Percentiles rank a stretch among this genome's conserved stretches.
Conservation (phyloP, 768 basidiomycete species). For the Podaxis sp. region DNA sequence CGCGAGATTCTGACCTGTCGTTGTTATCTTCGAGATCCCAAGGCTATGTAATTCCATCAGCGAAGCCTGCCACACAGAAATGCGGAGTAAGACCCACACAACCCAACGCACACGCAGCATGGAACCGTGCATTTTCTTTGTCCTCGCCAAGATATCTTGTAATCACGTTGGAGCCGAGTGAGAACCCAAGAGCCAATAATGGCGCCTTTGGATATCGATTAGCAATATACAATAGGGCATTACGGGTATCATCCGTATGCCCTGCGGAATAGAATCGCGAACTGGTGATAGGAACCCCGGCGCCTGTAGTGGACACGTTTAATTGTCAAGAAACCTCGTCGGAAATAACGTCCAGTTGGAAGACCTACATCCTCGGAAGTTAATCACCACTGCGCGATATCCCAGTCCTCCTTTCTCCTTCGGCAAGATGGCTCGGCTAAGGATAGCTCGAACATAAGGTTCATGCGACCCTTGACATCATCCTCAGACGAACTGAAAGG, state of each 20-base stretch:
- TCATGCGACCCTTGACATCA: conserved; percentile 75
- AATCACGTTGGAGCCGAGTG: conserved; percentile 89
- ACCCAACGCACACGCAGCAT: conserved; percentile 66
- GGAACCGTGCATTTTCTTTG: conserved; percentile 58
- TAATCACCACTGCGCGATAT: conserved; percentile 87
- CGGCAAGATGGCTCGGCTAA: conserved; percentile 70
- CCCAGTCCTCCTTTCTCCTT: conserved; percentile 83
- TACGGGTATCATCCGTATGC: conserved; percentile 86
- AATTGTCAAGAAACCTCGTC: conserved; percentile 13
- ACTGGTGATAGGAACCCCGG: conserved; percentile 80
- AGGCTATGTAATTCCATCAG: conserved; percentile 35
- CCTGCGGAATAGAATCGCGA: conserved; percentile 86
- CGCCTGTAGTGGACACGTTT: conserved; percentile 50
- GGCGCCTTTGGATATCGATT: conserved; percentile 75
- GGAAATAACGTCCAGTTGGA: conserved; percentile 2
- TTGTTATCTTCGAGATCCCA: conserved; percentile 56
- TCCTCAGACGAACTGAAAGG: neutral
- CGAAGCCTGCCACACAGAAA: conserved; percentile 19
- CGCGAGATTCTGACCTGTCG: conserved; percentile 36
- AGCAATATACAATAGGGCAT: conserved; percentile 75
- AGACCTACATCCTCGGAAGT: conserved; percentile 86
- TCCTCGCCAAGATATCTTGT: conserved; percentile 90
- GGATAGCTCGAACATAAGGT: conserved; percentile 81
- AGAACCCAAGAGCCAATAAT: conserved; percentile 87
- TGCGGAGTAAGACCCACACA: conserved; percentile 54